Base-by-base conservation (phyloP, 257 asterid species). In the Nicotiana otophora region DNA sequence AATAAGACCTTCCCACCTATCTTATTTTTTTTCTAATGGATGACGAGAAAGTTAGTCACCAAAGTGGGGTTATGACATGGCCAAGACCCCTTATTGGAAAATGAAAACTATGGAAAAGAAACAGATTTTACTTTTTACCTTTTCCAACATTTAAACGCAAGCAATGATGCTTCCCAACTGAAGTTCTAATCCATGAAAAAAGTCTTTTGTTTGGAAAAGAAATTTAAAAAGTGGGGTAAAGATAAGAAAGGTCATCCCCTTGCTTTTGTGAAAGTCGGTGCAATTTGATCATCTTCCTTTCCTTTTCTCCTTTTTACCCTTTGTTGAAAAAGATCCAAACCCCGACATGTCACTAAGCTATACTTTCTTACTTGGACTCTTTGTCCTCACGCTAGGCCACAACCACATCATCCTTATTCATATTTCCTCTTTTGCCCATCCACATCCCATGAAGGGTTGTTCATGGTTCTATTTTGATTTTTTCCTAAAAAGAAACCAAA, bases 91-190 rank as follows among this genome's bases (percentile, higher is more conserved):
- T 55, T 46, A 58, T 26, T 54, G 76, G 75, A 53, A 65, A 34
- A 63, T n/a, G 30, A 33, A 23, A 63, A 69, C 60, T 26, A 62
- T 9, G 33, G 19, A 48, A 19, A 23, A 12, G 30, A 17, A 39
- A 28, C 12, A 58, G 7, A 46, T 62, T 53, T 19, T 36, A 66
- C 70, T 34, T 64, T 23, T 64, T 14, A 78, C 66, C 79, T 82
- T 83, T 81, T 48, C 34, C 77, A n/a, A 72, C 77, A 84, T 86
- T 81, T 33, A 86, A 84, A 88, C 88, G 87, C 85, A 84, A 82
- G 88, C 87, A 81, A 88, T 84, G 87, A 74, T 78, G 83, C 82
- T 80, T 85, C 81, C 34, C 55, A 81, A 79, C 54, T n/a, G 65
- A 60, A 79, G 34, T 57, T 83, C 81, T 80, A 53, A 66, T 85